Evolutionary conservation across 495 filamentous ascomycete genomes (phyloP).

Genomic region (Talaromyces adpressus): DNA sequence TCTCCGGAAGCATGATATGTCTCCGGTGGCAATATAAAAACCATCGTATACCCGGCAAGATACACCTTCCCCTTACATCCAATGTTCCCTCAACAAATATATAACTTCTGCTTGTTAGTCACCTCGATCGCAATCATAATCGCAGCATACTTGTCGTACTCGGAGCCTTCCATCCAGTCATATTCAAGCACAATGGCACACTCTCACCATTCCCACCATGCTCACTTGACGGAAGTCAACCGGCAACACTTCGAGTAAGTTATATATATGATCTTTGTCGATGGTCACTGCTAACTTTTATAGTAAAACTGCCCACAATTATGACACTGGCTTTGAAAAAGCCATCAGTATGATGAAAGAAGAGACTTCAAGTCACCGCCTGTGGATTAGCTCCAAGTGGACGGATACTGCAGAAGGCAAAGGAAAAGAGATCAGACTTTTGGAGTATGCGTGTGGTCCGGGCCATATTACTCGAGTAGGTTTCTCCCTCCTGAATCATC

Average conservation of each 20-base stretch:
- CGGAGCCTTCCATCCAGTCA: neutral
- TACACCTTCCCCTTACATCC: neutral
- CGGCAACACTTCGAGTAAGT: constrained; percentile 48
- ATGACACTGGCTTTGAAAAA: constrained; percentile 37
- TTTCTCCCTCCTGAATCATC: neutral
- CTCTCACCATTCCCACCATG: neutral
- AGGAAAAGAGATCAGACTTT: constrained; percentile 45
- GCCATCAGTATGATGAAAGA: constrained; percentile 23
- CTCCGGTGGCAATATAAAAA: constrained; percentile 16
- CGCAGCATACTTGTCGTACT: neutral
- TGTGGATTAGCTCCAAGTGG: constrained; percentile 59
- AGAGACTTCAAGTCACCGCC: constrained; percentile 38
- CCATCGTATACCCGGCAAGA: neutral
- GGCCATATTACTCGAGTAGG: constrained; percentile 53
- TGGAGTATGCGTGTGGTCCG: constrained; percentile 75
- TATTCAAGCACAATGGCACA: neutral
- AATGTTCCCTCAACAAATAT: neutral
- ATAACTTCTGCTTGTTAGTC: neutral
- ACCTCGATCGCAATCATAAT: neutral
- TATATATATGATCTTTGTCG: neutral
- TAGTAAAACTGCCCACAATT: constrained; percentile 38
- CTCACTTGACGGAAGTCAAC: constrained; percentile 36
- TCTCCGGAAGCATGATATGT: constrained; percentile 23
- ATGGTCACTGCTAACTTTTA: constrained; percentile 9
- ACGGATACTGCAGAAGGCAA: constrained; percentile 29